Base-by-base conservation (phyloP, 2,329 filamentous ascomycete genomes). In the Coleophoma crateriformis region DNA sequence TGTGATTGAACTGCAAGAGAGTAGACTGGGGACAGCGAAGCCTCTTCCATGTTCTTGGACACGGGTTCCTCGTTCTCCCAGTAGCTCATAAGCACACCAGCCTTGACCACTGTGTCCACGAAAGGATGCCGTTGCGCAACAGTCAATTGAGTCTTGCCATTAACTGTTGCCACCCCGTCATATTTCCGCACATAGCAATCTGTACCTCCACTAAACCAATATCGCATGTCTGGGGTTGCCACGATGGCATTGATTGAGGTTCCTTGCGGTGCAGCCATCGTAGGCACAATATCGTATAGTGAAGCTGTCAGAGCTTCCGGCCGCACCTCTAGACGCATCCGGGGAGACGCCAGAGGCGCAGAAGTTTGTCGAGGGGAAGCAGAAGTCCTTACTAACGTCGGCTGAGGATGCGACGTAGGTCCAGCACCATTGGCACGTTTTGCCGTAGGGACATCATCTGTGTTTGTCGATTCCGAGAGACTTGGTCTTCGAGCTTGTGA, bases 131-230 rank as follows among this genome's bases (percentile, higher is more conserved):
- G 79, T 71, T 99, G 94, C 33, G 94, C 94, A 6, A 99, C 94
- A 0, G 94, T 99, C 60, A 99, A 74, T 53, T 92, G 84, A 33
- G 94, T 81, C 70, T 96, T 96, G 56, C 90, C 90, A 65, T 99
- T 99, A 58, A 95, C 91, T 5, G 94, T 96, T 34, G 90, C 90
- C 3, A 88, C 85, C 67, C 94, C 96, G 66, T 99, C 95, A 70
- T 95, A 97, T 68, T 96, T 97, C 50, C 94, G 82, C 55, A 99
- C 92, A 64, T 96, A 99, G 44, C 94, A 92, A 69, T 99, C 94
- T 0, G 88, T 86, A 1, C 94, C 94, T 35, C 94, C 94, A 11
- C 86, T 96, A 66, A 97, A 91, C 67, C 95, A 92, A 79, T 90
- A 97, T 49, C 90, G 82, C 76, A 96, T 85, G 67, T 99, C 94